Evolutionary conservation across 306 rosid species (phyloP).

Genomic region (Delonix regia): DNA sequence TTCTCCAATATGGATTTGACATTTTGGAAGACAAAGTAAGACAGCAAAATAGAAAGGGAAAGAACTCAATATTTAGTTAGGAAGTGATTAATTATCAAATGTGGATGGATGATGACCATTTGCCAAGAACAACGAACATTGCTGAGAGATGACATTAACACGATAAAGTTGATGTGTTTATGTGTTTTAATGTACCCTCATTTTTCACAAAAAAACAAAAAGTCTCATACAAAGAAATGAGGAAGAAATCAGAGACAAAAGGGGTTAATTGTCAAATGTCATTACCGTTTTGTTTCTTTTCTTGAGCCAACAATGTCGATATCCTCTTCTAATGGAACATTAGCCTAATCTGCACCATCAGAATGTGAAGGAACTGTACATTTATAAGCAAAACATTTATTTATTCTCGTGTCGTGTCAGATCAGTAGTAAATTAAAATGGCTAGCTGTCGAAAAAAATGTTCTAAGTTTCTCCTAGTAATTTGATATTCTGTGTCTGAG

Average conservation of each 20-base stretch:
- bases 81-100: too few relatives aligned
- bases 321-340: neutral
- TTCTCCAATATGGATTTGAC: neutral
- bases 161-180: neutral
- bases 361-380: neutral
- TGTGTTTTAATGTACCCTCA: neutral
- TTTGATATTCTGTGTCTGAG: neutral
- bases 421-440: too few relatives aligned
- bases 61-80: neutral
- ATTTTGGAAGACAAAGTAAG: neutral
- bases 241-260: neutral
- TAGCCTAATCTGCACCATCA: neutral
- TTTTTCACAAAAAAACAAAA: neutral
- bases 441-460: neutral
- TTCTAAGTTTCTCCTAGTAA: neutral
- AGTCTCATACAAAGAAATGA: neutral
- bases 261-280: too few relatives aligned
- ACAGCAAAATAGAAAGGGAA: neutral
- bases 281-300: neutral
- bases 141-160: neutral
- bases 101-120: too few relatives aligned
- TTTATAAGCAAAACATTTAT: neutral
- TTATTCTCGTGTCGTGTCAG: neutral
- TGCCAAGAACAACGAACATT: too few relatives aligned
- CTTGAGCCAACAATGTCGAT: neutral